Percentiles rank a stretch among this genome's conserved stretches.
Evolutionary conservation across 768 basidiomycete species (phyloP).

Genomic region (Fomitopsis serialis): DNA sequence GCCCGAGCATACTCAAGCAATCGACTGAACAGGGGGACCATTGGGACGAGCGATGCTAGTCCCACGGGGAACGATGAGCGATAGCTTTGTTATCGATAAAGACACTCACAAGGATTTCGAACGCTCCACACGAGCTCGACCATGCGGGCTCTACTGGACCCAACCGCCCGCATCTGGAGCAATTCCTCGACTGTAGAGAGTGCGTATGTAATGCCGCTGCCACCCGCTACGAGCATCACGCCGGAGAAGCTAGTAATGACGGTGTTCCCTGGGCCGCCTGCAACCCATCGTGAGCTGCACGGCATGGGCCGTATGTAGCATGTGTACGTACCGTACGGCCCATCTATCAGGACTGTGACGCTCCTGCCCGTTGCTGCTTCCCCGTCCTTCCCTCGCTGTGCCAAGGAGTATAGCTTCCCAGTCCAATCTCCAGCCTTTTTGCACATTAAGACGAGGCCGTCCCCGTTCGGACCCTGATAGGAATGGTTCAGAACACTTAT

Average conservation of each 20-base stretch:
- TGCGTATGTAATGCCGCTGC: slow-evolving; percentile 55
- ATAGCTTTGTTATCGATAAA: slow-evolving; percentile 10
- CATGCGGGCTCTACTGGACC: slow-evolving; percentile 30
- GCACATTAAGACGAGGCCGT: slow-evolving; percentile 43
- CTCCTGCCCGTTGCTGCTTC: slow-evolving; percentile 19
- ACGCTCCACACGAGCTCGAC: slow-evolving; percentile 54
- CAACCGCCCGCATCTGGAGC: slow-evolving; percentile 32
- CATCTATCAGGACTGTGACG: slow-evolving; percentile 43
- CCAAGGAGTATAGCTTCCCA: slow-evolving; percentile 33
- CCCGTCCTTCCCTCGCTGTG: slow-evolving; percentile 30
- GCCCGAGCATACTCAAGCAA: slow-evolving; percentile 28
- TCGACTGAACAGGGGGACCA: slow-evolving; percentile 31
- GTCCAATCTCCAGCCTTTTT: slow-evolving; percentile 52
- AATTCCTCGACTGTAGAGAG: slow-evolving; percentile 44
- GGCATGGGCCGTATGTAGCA: not conserved
- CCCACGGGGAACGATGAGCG: slow-evolving; percentile 3
- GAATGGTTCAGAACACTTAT: slow-evolving; percentile 30
- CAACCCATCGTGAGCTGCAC: not conserved
- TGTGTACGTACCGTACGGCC: slow-evolving; percentile 40
- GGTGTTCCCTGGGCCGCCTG: slow-evolving; percentile 39
- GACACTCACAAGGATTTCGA: slow-evolving; percentile 33
- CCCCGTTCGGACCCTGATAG: not conserved
- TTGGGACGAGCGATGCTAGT: slow-evolving; percentile 30
- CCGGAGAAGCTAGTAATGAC: slow-evolving; percentile 47
- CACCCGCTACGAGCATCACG: slow-evolving; percentile 51